Percentiles rank a stretch among this genome's conserved stretches.
These are phyloP conservation scores for Pleoardoris graminearum DNA, from an alignment of 2,329 filamentous ascomycete species.

Conservation along the genomic window DNA sequence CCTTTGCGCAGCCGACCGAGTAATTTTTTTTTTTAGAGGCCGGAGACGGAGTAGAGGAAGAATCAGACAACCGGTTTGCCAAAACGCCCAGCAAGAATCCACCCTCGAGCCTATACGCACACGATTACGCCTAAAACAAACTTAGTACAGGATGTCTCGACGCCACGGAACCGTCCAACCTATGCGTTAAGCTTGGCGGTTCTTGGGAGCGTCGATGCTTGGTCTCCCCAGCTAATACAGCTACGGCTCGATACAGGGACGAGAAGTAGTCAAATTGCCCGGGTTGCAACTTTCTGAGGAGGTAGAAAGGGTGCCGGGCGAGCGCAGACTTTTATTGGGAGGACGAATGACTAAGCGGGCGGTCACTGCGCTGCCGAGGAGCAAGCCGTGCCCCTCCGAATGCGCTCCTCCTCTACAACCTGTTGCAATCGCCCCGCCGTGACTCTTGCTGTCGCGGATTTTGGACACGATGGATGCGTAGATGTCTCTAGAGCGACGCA, in stretches of 20 bases:
- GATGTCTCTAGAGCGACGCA: slow-evolving; percentile 40
- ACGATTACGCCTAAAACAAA: background rate
- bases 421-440: background rate
- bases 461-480: slow-evolving; percentile 49
- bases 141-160: slow-evolving; percentile 12
- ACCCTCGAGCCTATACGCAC: too few species aligned
- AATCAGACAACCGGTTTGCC: too few species aligned
- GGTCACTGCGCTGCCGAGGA: background rate
- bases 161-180: slow-evolving; percentile 14
- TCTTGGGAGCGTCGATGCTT: slow-evolving; percentile 21
- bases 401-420: background rate
- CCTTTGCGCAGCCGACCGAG: too few species aligned
- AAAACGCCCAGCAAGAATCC: too few species aligned
- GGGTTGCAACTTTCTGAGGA: slow-evolving; percentile 26
- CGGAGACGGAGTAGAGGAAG: too few species aligned
- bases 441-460: background rate
- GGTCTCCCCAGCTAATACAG: slow-evolving; percentile 56
- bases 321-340: slow-evolving; percentile 5
- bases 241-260: slow-evolving; percentile 52
- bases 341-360: background rate
- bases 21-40: too few species aligned
- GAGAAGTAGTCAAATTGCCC: slow-evolving; percentile 58
- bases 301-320: slow-evolving; percentile 9
- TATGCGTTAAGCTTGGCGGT: slow-evolving; percentile 8
- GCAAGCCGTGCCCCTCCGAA: background rate